A percentile compares a stretch with the other conserved stretches of the same genome.
These are phyloP conservation scores for Parachaetomium inaequale DNA, from an alignment of 495 filamentous ascomycete species.

Conservation along the genomic window DNA sequence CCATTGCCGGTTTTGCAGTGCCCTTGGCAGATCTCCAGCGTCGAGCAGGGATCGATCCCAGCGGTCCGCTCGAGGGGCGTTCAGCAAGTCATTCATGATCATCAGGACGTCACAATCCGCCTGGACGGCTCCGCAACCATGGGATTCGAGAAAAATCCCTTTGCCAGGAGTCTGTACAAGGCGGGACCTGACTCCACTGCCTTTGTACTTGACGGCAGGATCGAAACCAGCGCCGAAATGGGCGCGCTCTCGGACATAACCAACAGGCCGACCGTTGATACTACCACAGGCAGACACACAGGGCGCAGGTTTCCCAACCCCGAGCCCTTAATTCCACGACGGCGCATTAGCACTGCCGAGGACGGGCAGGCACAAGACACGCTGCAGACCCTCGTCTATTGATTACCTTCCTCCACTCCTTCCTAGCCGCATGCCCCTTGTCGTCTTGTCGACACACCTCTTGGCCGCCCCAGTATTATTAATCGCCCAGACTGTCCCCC, in stretches of 20 bases:
- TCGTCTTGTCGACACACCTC: not conserved
- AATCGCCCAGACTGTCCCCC: not conserved
- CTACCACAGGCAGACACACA: slow-evolving; percentile 5
- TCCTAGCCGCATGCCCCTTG: not conserved
- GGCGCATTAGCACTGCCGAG: slow-evolving; percentile 10
- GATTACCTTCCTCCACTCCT: not conserved
- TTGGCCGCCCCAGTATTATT: slow-evolving; percentile 10
- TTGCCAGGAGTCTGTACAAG: slow-evolving; percentile 2
- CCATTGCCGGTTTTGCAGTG: not conserved
- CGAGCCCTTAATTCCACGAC: slow-evolving; percentile 9
- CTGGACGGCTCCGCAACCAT: not conserved
- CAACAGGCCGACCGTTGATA: slow-evolving; percentile 35
- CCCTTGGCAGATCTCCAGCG: not conserved
- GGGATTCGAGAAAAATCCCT: slow-evolving; percentile 1
- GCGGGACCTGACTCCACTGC: slow-evolving; percentile 9
- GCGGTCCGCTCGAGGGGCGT: not conserved
- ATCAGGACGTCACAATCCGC: slow-evolving; percentile 12
- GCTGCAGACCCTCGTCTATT: slow-evolving; percentile 2
- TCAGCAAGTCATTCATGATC: slow-evolving; percentile 10
- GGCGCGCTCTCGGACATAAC: slow-evolving; percentile 36
- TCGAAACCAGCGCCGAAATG: not conserved
- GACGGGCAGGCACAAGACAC: not conserved
- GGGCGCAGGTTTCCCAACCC: not conserved
- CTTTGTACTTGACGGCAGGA: slow-evolving; percentile 5
- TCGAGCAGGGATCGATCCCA: not conserved